Conservation (phyloP, 495 filamentous ascomycete genomes). For the Penicillium diatomitis region DNA sequence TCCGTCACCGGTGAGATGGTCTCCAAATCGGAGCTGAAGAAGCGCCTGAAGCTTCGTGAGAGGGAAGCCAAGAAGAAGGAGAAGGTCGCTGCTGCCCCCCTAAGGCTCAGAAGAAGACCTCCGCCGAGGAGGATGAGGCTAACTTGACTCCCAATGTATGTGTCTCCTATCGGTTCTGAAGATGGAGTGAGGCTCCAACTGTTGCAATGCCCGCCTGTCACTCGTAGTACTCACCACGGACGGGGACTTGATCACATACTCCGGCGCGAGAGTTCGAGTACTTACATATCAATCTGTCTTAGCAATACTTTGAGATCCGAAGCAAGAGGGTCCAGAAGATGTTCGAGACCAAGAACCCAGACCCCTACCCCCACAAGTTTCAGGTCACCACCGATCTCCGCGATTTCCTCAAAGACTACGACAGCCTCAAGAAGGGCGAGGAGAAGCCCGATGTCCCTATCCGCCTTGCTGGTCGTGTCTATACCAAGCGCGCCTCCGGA, state of each 20-base stretch:
- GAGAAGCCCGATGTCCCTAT: constrained; percentile 60
- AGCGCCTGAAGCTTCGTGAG: constrained; percentile 84
- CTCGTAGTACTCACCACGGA: too few species aligned
- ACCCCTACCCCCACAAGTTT: constrained; percentile 98
- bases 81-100: constrained; percentile 70
- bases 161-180: not conserved
- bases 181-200: too few species aligned
- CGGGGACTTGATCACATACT: too few species aligned
- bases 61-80: constrained; percentile 80
- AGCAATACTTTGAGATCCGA: constrained; percentile 99
- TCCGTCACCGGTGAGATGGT: constrained; percentile 77
- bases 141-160: constrained; percentile 86
- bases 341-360: constrained; percentile 65
- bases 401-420: constrained; percentile 67
- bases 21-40: constrained; percentile 90
- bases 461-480: constrained; percentile 75
- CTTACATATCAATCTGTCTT: not conserved
- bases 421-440: constrained; percentile 77
- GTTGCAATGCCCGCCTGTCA: too few species aligned
- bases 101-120: constrained; percentile 57
- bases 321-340: constrained; percentile 78
- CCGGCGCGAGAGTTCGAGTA: too few species aligned
- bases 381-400: constrained; percentile 68
- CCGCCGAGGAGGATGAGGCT: constrained; percentile 59
- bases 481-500: constrained; percentile 74